Conservation (phyloP, 2,329 filamentous ascomycete genomes). For the Colletotrichum endophyticum region DNA sequence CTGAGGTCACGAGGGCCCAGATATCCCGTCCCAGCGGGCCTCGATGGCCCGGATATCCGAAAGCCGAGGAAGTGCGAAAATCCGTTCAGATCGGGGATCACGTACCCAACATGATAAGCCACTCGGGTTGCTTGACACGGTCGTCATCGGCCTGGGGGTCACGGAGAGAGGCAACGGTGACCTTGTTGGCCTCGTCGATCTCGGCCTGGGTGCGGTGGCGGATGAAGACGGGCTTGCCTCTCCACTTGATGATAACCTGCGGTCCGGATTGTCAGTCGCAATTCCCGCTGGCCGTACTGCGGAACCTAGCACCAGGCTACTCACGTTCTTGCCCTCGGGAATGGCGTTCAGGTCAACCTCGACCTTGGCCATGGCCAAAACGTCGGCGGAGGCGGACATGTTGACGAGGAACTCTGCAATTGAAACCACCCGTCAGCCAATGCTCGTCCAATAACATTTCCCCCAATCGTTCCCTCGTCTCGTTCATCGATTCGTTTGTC, state of each 20-base stretch:
- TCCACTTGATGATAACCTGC: constrained; percentile 99
- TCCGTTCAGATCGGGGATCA: neutral
- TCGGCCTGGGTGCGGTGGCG: constrained; percentile 93
- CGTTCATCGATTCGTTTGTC: neutral
- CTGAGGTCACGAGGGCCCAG: neutral
- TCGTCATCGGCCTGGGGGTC: constrained; percentile 91
- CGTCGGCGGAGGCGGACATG: constrained; percentile 99
- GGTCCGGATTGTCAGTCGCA: neutral
- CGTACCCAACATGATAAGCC: constrained; percentile 97
- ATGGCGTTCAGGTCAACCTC: constrained; percentile 93
- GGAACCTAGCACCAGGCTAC: constrained; percentile 36
- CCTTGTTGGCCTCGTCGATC: constrained; percentile 92
- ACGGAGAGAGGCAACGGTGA: constrained; percentile 82
- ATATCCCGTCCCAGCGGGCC: neutral
- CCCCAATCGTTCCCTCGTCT: neutral
- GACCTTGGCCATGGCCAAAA: constrained; percentile 99
- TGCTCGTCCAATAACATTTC: neutral
- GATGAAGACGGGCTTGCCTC: constrained; percentile 99
- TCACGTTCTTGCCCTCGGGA: constrained; percentile 98
- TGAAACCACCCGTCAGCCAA: constrained; percentile 29
- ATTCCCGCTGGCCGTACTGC: neutral
- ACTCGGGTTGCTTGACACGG: constrained; percentile 97
- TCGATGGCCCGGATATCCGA: neutral
- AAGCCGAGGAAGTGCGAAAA: neutral
- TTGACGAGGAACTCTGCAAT: constrained; percentile 95